A percentile compares a stretch with the other conserved stretches of the same genome.
Evolutionary conservation across 2,329 filamentous ascomycete genomes (phyloP).

Genomic region (Raffaelea ambrosiae): DNA sequence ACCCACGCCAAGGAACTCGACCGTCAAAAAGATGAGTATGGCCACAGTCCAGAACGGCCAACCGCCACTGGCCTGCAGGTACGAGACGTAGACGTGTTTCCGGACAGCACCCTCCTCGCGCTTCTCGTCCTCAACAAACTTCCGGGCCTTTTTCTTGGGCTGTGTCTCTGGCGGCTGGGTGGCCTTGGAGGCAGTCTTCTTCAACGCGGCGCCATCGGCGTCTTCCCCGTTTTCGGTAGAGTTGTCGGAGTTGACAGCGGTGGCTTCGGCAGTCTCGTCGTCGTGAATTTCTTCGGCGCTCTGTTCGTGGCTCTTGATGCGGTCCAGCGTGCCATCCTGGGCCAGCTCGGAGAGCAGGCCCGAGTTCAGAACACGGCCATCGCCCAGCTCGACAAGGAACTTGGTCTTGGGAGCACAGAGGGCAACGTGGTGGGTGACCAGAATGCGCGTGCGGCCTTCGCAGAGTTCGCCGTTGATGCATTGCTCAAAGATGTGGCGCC

Average conservation of each 20-base stretch:
- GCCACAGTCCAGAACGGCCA: slow-evolving; percentile 50
- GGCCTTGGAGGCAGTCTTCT: slow-evolving; percentile 9
- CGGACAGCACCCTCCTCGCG: slow-evolving; percentile 64
- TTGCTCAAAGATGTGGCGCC: slow-evolving; percentile 68
- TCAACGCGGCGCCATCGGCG: slow-evolving; percentile 23
- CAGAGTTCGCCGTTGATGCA: slow-evolving; percentile 65
- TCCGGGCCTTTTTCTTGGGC: slow-evolving; percentile 47
- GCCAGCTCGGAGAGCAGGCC: slow-evolving; percentile 59
- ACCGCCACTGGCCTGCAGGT: slow-evolving; percentile 59
- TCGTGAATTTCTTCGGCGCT: slow-evolving; percentile 32
- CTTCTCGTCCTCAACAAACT: slow-evolving; percentile 71
- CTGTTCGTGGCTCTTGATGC: slow-evolving; percentile 50
- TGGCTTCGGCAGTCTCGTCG: slow-evolving; percentile 32
- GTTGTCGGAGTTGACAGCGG: slow-evolving; percentile 45
- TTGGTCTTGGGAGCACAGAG: slow-evolving; percentile 63
- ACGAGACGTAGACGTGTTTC: slow-evolving; percentile 56
- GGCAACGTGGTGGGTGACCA: slow-evolving; percentile 73
- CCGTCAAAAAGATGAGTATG: slow-evolving; percentile 43
- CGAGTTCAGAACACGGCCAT: slow-evolving; percentile 56
- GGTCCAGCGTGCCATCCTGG: slow-evolving; percentile 44
- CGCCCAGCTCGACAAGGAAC: slow-evolving; percentile 64
- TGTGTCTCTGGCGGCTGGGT: neutral
- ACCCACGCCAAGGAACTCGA: slow-evolving; percentile 46
- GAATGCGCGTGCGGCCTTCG: slow-evolving; percentile 60
- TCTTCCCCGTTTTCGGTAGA: slow-evolving; percentile 9